Base-by-base conservation (phyloP, 225 moss, liverwort and hornwort genomes). In the Physcomitrellopsis africana region DNA sequence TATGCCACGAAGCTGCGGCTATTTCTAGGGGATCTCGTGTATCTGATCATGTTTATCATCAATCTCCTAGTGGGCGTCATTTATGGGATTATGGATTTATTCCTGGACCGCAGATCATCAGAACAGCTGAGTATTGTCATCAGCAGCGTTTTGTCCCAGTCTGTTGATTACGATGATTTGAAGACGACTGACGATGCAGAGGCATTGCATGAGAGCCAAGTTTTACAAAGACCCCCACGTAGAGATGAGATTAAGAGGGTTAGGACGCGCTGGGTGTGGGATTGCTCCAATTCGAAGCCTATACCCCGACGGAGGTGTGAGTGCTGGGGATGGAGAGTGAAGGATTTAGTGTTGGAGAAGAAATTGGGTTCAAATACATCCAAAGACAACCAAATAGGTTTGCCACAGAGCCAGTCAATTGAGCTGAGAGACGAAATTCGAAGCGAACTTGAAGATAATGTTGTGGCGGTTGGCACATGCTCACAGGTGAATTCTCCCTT, bases 291-390 rank as follows among this genome's bases (percentile, higher is more conserved):
- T 51, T 29, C 80, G 11, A 65, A 75, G 67, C 27, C 74, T 3
- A 51, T 53, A 8, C 8, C 32, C 11, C 81, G 81, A 2, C 63
- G 68, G 29, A 58, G 89, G 8, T 91, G 91, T 27, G 83, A 81
- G 19, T 91, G 91, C 81, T 91, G 91, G 91, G 91, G 91, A 48
- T 91, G 84, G 82, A 20, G 44, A 8, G 83, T 91, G 18, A 74
- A 84, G 32, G 89, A 86, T 60, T 23, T 82, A 15, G 51, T 9
- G 8, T 11, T 53, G n/a, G 46, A 66, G 6, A 7, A 41, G n/a
- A 46, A 68, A 3, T 11, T 9, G 48, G 15, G 10, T 26, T n/a
- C 6, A 12, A 45, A 67, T 55, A 29, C 16, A 19, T 57, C 51
- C 19, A 60, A 73, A 56, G 43, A 41, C 13, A 66, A 12, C 18